Conservation (phyloP, 345 rosid genomes). For the Salix exigua region DNA sequence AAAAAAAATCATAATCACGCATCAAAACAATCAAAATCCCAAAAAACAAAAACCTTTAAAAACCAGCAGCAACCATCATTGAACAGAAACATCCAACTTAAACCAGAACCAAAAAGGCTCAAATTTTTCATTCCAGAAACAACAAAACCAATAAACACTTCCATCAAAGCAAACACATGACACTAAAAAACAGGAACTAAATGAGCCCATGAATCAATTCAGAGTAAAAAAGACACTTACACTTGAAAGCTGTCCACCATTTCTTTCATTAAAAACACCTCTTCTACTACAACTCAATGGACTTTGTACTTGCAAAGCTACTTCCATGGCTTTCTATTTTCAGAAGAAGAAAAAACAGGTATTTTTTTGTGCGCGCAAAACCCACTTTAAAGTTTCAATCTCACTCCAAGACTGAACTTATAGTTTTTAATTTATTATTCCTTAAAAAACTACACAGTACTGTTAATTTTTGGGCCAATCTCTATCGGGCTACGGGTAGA, state of each 20-base stretch:
- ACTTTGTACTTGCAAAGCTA: slow-evolving; percentile 53
- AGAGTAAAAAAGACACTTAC: not conserved
- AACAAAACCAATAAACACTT: slow-evolving; percentile 1
- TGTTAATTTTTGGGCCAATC: no score
- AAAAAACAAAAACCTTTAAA: not conserved
- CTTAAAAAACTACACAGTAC: no score
- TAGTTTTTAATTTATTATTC: not conserved
- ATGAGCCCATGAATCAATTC: not conserved
- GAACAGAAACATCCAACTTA: not conserved
- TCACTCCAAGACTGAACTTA: not conserved
- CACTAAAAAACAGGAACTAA: not conserved
- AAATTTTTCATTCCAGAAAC: slow-evolving; percentile 5
- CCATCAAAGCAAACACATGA: slow-evolving; percentile 5
- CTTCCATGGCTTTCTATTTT: slow-evolving; percentile 54
- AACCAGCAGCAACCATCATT: not conserved
- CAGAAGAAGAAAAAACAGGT: slow-evolving; percentile 1
- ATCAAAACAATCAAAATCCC: not conserved
- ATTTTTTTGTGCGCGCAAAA: not conserved
- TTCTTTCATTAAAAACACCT: slow-evolving; percentile 25
- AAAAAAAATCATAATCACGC: not conserved
- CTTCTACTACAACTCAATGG: slow-evolving; percentile 41
- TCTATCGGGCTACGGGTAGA: no score
- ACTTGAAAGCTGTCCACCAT: slow-evolving; percentile 10
- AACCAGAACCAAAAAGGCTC: not conserved
- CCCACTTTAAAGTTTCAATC: not conserved